A percentile compares a stretch with the other conserved stretches of the same genome.
These are phyloP conservation scores for Neonectria sp. DNA, from an alignment of 2,329 filamentous ascomycete genomes.

Conservation along the genomic window DNA sequence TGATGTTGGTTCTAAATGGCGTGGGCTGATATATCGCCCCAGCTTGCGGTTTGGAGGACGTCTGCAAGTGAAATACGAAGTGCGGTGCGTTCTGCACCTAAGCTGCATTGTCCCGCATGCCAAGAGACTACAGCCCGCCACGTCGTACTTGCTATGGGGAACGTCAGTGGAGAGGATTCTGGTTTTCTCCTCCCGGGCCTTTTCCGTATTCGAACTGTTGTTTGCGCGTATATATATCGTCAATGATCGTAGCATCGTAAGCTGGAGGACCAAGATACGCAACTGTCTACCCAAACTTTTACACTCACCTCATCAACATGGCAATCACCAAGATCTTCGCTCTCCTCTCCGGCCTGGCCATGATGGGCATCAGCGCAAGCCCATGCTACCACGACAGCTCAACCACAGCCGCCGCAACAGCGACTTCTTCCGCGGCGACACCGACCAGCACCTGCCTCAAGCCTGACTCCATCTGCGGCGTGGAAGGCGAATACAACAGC, in stretches of 20 bases:
- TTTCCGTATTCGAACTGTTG: background rate
- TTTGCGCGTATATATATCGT: background rate
- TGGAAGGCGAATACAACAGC: background rate
- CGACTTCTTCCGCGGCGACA: background rate
- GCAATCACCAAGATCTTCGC: background rate
- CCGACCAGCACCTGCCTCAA: background rate
- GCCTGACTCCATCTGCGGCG: background rate
- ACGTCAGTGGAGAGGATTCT: background rate
- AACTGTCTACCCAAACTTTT: background rate
- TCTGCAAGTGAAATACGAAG: background rate
- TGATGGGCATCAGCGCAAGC: background rate
- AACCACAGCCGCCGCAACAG: background rate
- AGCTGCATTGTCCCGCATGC: background rate
- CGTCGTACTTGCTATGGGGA: background rate
- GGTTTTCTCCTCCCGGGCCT: background rate
- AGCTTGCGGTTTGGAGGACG: too few species aligned
- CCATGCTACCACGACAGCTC: background rate
- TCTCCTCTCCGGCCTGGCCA: background rate
- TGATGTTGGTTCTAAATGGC: too few species aligned
- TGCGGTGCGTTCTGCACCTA: background rate
- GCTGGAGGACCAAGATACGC: background rate
- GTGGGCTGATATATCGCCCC: too few species aligned
- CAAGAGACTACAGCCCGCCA: background rate
- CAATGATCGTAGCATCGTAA: background rate
- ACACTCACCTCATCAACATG: background rate